Evolutionary conservation across 768 basidiomycete species (phyloP), one percentile per base, ranked within the genome.

Genomic region (Pleurotus giganteus): DNA sequence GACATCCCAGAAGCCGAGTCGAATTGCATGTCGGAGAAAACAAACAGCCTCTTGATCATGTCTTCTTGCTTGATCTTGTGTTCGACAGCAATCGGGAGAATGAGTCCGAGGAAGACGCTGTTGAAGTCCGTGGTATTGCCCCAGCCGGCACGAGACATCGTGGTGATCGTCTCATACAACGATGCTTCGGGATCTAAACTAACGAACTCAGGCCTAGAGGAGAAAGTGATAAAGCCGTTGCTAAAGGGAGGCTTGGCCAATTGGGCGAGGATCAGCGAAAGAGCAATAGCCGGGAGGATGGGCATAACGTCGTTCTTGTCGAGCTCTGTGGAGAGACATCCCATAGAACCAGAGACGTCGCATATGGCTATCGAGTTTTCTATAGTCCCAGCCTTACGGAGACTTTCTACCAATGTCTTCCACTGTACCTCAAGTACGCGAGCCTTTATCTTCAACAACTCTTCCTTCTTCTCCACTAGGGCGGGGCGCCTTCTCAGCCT

Each of bases 11-110:
- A 17, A 2, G 54, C 41, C 13, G 64, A 60, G 62, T 89, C 85
- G 58, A 90, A 90, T 68, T 89, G 88, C 88, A 90, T 89, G 63
- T 90, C 87, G 2, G 82, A 81, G 65, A 91, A 90, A 36, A 90
- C 75, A 63, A 91, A 89, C 0, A 90, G 69, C 4, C 85, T 79
- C 71, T 86, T 84, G 70, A 90, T 78, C 87, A 90, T 89, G 44
- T 89, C 80, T 50, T 85, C 85, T 54, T 74, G 78, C 49, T 73
- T 71, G n/a, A 91, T 68, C 0, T 81, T 72, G 59, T 85, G 68
- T 64, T 73, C 61, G 54, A 80, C 61, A 4, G 87, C 87, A 5
- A 84, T 76, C 0, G 83, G 82, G 17, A 89, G 77, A 11, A 90
- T 70, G 32, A 89, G 75, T 12, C 81, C 67, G 44, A 80, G 63